Percentiles rank a stretch among this genome's conserved stretches.
Conservation (phyloP, 202 grass and related monocot species). For the Digitaria exilis region DNA sequence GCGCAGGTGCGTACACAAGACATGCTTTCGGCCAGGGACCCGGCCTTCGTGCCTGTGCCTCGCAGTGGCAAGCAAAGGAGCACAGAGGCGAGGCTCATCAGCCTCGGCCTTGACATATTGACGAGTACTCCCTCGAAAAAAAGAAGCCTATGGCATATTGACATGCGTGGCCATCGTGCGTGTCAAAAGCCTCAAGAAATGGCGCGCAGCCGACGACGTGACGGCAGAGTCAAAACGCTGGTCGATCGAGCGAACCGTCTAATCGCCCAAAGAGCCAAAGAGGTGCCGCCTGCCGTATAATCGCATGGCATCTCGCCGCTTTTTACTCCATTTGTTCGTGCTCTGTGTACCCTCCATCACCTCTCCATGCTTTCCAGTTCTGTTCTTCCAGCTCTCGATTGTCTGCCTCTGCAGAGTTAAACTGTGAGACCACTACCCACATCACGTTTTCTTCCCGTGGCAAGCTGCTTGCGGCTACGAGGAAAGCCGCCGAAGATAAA, state of each 20-base stretch:
- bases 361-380: background rate
- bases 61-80: background rate
- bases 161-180: background rate
- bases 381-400: background rate
- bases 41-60: background rate
- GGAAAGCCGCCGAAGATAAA: background rate
- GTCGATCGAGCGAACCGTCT: background rate
- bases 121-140: too few relatives aligned
- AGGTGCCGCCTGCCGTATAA: background rate
- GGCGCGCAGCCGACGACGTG: slow-evolving; percentile 26
- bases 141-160: too few relatives aligned
- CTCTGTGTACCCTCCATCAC: background rate
- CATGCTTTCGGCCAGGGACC: background rate
- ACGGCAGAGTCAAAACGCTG: slow-evolving; percentile 22
- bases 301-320: background rate
- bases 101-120: too few relatives aligned
- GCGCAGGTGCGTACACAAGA: background rate
- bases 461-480: too few relatives aligned
- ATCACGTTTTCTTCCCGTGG: background rate
- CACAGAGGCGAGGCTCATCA: background rate
- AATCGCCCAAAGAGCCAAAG: slow-evolving; percentile 21
- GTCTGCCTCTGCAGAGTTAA: background rate
- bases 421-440: background rate
- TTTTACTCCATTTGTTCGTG: slow-evolving; percentile 22
- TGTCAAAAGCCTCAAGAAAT: background rate